Percentiles rank a stretch among this genome's conserved stretches.
These are phyloP conservation scores for Globisporangium paddicum DNA, from an alignment of 352 stramenopile species.

Conservation along the genomic window DNA sequence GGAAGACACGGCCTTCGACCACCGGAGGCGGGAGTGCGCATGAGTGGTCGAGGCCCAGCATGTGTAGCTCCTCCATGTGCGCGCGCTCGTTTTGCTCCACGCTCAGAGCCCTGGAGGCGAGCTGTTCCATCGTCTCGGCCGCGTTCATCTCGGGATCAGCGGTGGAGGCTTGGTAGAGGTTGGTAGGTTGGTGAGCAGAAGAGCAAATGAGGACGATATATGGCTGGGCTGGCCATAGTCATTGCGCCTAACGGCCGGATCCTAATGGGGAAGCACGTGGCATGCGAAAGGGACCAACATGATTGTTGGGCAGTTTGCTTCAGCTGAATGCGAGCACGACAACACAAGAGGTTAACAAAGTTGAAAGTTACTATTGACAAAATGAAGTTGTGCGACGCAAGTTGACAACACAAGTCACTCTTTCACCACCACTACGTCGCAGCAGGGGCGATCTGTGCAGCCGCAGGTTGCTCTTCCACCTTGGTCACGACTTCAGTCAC, in stretches of 20 bases:
- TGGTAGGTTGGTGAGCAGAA: not conserved
- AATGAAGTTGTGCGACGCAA: not conserved
- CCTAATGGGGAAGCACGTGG: too few species aligned
- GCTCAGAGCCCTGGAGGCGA: conserved; percentile 29
- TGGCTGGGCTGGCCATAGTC: not conserved
- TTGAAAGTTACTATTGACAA: not conserved
- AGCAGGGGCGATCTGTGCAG: not conserved
- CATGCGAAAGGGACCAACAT: not conserved
- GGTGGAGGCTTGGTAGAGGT: not conserved
- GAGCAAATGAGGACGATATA: not conserved
- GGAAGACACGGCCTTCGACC: conserved; percentile 27
- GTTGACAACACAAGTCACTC: not conserved
- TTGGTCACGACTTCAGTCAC: not conserved
- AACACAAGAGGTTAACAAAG: too few species aligned
- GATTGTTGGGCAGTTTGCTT: not conserved
- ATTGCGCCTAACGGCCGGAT: not conserved
- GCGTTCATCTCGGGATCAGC: conserved; percentile 23
- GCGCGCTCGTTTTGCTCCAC: conserved; percentile 22
- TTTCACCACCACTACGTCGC: not conserved
- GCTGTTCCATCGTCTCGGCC: conserved; percentile 20
- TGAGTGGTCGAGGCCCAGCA: conserved; percentile 2
- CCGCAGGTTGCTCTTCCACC: not conserved
- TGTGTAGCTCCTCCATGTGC: conserved; percentile 17
- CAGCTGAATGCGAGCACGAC: too few species aligned
- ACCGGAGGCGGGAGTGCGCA: not conserved